Evolutionary conservation across 2,329 filamentous ascomycete species (phyloP), one percentile per base, ranked within the genome.

Genomic region (Penicillium sumatraense): DNA sequence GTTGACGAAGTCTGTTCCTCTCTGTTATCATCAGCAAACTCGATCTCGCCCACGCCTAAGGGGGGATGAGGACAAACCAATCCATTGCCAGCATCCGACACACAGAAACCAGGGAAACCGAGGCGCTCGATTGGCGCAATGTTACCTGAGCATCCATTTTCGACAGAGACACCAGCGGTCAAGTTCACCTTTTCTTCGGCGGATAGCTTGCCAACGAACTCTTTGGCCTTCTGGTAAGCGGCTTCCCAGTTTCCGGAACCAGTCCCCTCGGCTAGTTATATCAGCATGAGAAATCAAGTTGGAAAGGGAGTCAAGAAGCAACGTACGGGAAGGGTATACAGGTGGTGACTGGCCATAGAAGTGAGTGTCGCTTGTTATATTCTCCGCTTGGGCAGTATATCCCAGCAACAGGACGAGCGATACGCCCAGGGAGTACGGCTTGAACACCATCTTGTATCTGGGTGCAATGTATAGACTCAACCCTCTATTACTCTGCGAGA

Each of bases 61-160:
- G 33, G 23, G n/a, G 18, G 2, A 14, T 7, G 1, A 40, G 14
- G 3, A 58, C 61, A 26, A 44, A 69, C 66, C 20, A 79, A 65
- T 5, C 77, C 77, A 61, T 77, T 75, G 5, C 70, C 72, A 10
- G 73, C 76, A 63, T 80, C 77, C 8, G 72, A 68, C 5, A 79
- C 65, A 57, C 77, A 79, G 3, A 79, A 53, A 1, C 75, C 75
- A 0, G 68, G 61, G 38, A 74, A 73, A 2, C 66, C 66, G 4
- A 74, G 49, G 2, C 71, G 67, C 1, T 64, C 56, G 18, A 75
- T 69, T 1, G 68, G 49, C 7, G 60, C 56, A 45, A 75, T 74
- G 35, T 66, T 68, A 13, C 72, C 70, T 1, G 67, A 66, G 51
- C 75, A 78, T 9, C 62, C 60, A 46, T 51, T 68, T 0, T 53